Percentiles rank a stretch among this genome's conserved stretches.
These are phyloP conservation scores for Sporisorium exsertum DNA, from an alignment of 1,284 basidiomycete genomes.

Conservation along the genomic window DNA sequence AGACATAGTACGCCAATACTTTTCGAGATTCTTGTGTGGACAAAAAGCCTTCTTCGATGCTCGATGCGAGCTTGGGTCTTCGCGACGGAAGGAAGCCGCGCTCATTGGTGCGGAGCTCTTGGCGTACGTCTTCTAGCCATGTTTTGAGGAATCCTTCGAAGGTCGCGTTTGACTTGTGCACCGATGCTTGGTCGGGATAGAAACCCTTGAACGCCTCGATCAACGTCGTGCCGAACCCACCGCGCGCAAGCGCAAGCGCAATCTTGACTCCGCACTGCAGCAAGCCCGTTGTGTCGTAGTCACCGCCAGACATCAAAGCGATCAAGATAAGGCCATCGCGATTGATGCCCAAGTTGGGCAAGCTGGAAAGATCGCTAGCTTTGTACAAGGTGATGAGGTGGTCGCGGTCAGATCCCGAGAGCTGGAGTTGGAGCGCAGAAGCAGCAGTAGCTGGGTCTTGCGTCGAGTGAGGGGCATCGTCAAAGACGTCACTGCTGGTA, in stretches of 20 bases:
- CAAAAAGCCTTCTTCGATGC: conserved; percentile 25
- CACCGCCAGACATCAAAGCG: conserved; percentile 87
- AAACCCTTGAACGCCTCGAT: conserved; percentile 72
- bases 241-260: conserved; percentile 71
- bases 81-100: conserved; percentile 31
- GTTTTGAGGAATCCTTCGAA: conserved; percentile 33
- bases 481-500: conserved; percentile 24
- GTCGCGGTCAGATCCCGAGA: conserved; percentile 32
- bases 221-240: conserved; percentile 72
- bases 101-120: conserved; percentile 55
- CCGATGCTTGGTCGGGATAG: conserved; percentile 19
- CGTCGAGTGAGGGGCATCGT: not conserved
- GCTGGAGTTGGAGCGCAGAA: conserved; percentile 4
- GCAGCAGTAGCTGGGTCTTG: not conserved
- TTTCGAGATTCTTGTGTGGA: conserved; percentile 27
- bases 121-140: conserved; percentile 45
- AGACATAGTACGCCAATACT: conserved; percentile 45
- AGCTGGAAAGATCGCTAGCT: conserved; percentile 9
- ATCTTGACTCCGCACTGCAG: conserved; percentile 65
- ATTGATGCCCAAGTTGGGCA: conserved; percentile 71
- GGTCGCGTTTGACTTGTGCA: not conserved
- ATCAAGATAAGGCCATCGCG: conserved; percentile 84
- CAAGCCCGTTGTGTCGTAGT: conserved; percentile 76
- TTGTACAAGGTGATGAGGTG: conserved; percentile 22
- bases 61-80: conserved; percentile 44